These are phyloP conservation scores for Colletotrichum sp. DNA, from an alignment of 2,329 filamentous ascomycete species.

Conservation along the genomic window DNA sequence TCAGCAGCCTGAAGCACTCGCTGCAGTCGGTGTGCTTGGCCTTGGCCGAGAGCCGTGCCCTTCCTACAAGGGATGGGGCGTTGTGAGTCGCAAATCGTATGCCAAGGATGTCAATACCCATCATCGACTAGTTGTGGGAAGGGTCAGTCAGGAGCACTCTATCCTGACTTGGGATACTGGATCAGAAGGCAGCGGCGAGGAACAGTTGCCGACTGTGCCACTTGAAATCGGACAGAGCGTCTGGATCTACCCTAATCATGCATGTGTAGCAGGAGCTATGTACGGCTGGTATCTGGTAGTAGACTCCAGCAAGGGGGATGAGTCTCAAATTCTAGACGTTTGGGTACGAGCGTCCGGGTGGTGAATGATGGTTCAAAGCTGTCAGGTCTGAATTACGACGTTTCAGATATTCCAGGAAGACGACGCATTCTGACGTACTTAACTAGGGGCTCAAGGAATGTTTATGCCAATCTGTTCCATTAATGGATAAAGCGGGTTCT, in stretches of 20 bases:
- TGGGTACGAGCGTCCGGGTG: neutral
- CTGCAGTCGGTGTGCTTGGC: slow-evolving; percentile 63
- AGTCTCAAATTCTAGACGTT: neutral
- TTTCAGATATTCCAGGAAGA: too few relatives aligned
- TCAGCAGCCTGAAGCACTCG: slow-evolving; percentile 52
- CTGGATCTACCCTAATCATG: slow-evolving; percentile 67
- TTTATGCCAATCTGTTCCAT: too few relatives aligned
- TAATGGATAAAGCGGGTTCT: too few relatives aligned
- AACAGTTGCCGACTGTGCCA: slow-evolving; percentile 29
- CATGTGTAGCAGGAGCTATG: slow-evolving; percentile 65
- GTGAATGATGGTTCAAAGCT: neutral
- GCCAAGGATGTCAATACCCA: neutral
- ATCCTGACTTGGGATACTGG: slow-evolving; percentile 57
- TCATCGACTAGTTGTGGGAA: slow-evolving; percentile 56
- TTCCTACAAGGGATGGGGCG: slow-evolving; percentile 64
- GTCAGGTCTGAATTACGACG: too few relatives aligned
- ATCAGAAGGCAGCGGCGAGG: slow-evolving; percentile 30
- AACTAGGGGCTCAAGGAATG: too few relatives aligned
- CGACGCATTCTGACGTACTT: too few relatives aligned
- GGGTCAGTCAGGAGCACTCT: slow-evolving; percentile 71
- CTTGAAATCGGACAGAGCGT: slow-evolving; percentile 45
- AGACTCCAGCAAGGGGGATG: slow-evolving; percentile 37
- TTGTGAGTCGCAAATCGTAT: slow-evolving; percentile 47
- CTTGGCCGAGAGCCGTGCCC: slow-evolving; percentile 68
- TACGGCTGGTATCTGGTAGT: slow-evolving; percentile 64